Conservation (phyloP, 2,329 filamentous ascomycete genomes). For the Macrophomina pseudophaseolina region DNA sequence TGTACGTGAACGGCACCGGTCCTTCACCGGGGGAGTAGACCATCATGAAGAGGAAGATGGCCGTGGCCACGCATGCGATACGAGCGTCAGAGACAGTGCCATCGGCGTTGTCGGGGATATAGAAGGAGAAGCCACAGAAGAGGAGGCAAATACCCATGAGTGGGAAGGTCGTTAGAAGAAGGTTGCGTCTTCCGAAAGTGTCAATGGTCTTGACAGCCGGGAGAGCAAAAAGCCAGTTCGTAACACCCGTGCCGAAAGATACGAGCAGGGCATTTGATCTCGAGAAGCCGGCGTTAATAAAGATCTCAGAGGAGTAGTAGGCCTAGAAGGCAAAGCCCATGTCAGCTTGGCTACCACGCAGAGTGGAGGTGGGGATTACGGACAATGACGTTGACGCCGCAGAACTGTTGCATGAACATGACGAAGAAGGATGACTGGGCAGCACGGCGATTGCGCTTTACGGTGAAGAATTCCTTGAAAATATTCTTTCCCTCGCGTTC, state of each 20-base stretch:
- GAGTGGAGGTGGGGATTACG: neutral
- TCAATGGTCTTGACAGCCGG: constrained; percentile 55
- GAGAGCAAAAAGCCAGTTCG: constrained; percentile 53
- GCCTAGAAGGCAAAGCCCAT: neutral
- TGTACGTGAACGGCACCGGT: constrained; percentile 58
- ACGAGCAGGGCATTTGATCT: constrained; percentile 39
- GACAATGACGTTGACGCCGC: constrained; percentile 41
- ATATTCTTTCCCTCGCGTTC: constrained; percentile 40
- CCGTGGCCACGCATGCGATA: constrained; percentile 43
- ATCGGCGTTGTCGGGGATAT: constrained; percentile 32
- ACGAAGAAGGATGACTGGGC: constrained; percentile 41
- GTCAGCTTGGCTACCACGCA: neutral
- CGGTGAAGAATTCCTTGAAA: constrained; percentile 36
- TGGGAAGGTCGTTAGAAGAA: constrained; percentile 53
- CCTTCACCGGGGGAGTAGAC: constrained; percentile 56
- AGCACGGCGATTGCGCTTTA: constrained; percentile 37
- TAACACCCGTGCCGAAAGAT: constrained; percentile 52
- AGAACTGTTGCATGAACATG: constrained; percentile 42
- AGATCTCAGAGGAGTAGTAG: constrained; percentile 39
- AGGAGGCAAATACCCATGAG: constrained; percentile 57
- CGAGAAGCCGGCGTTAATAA: constrained; percentile 35
- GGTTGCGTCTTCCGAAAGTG: constrained; percentile 45
- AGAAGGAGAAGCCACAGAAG: constrained; percentile 51
- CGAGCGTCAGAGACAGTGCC: constrained; percentile 33
- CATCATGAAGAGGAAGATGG: constrained; percentile 58